Percentiles rank a stretch among this genome's conserved stretches.
Conservation (phyloP, 805 yeast species). For the Blastobotrys mokoenaii region DNA sequence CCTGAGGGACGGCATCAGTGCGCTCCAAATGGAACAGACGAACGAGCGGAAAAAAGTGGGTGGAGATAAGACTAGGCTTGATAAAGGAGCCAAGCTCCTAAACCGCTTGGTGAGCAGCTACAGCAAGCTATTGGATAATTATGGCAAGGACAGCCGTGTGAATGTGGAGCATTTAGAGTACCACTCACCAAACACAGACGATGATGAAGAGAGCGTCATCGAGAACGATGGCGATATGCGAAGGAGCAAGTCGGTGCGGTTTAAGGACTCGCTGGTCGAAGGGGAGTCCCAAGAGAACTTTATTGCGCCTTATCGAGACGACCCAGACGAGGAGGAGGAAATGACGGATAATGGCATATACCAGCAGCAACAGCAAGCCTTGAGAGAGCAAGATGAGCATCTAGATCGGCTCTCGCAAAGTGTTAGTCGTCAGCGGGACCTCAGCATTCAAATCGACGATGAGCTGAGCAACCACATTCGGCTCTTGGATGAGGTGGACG, state of each 20-base stretch:
- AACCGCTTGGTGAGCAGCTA: constrained; percentile 2
- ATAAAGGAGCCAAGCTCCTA: not conserved
- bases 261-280: constrained; percentile 24
- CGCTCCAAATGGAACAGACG: constrained; percentile 18
- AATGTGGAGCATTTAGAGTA: constrained; percentile 2
- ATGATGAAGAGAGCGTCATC: not conserved
- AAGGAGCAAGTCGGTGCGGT: constrained; percentile 19
- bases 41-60: constrained; percentile 1
- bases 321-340: constrained; percentile 14
- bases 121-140: constrained; percentile 6
- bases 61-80: not conserved
- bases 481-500: constrained; percentile 32
- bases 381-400: constrained; percentile 33
- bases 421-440: constrained; percentile 31
- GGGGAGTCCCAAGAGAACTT: constrained; percentile 11
- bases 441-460: constrained; percentile 31
- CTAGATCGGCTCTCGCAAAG: constrained; percentile 29
- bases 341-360: constrained; percentile 11
- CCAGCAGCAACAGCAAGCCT: constrained; percentile 23
- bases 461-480: constrained; percentile 32
- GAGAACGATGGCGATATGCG: not conserved
- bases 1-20: constrained; percentile 20
- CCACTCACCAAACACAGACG: not conserved
- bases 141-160: constrained; percentile 7
- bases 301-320: constrained; percentile 22